Conservation (phyloP, 257 asterid species). For the Parsonsia alboflavescens region DNA sequence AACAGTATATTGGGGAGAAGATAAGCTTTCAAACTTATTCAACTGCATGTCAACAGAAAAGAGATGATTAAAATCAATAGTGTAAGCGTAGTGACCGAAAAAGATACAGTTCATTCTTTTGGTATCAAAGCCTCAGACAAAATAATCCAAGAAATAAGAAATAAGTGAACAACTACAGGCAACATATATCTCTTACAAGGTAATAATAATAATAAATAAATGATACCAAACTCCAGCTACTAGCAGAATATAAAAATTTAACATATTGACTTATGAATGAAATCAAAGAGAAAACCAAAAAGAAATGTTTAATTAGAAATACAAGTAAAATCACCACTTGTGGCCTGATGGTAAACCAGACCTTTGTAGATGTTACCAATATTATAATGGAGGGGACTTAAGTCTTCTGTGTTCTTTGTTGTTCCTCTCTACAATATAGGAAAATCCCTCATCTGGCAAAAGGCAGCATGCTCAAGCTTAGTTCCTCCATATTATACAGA, state of each 20-base stretch:
- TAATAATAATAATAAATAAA: background rate
- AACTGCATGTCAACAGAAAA: conserved; percentile 50
- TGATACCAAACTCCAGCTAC: background rate
- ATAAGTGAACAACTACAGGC: background rate
- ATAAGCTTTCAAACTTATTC: conserved; percentile 55
- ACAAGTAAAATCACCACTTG: background rate
- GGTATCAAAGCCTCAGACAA: background rate
- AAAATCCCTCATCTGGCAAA: background rate
- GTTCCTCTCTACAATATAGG: background rate
- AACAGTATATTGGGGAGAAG: conserved; percentile 62
- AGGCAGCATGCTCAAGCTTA: background rate
- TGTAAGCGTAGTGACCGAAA: background rate
- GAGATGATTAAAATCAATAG: conserved; percentile 2
- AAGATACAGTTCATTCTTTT: background rate
- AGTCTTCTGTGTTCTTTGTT: background rate
- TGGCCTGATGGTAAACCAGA: background rate
- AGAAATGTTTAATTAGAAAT: background rate
- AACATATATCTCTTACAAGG: background rate
- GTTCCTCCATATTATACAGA: background rate
- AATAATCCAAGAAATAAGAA: background rate
- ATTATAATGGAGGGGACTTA: background rate
- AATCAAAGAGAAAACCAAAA: background rate
- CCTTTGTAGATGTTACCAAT: background rate
- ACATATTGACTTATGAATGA: background rate
- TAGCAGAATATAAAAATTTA: background rate